phyloP scores from a whole-genome alignment of 148 eudicot species.

The Arctostaphylos glauca region DNA sequence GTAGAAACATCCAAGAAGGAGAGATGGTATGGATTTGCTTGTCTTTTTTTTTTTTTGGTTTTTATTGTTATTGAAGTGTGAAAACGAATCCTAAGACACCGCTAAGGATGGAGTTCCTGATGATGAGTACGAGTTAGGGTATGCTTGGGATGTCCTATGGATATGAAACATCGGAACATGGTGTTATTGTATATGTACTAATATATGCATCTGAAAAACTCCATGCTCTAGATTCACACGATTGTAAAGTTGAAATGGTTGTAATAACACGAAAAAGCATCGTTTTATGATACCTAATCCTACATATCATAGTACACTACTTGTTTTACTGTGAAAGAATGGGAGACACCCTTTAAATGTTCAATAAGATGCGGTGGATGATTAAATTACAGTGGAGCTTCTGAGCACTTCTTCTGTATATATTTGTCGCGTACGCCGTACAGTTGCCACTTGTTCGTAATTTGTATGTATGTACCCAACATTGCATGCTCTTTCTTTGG shows the following conservation, averaged over 20 bases:
- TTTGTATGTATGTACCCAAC: neutral
- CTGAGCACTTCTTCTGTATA: neutral
- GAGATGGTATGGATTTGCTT: slow-evolving; percentile 66
- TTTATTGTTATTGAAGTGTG: slow-evolving; percentile 3
- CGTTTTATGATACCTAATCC: neutral
- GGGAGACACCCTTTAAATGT: neutral
- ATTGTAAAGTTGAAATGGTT: neutral
- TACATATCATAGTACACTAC: neutral
- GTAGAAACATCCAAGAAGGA: slow-evolving; percentile 88
- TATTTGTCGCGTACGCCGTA: neutral
- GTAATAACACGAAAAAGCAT: too few relatives aligned
- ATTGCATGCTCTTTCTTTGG: neutral
- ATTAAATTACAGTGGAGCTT: neutral
- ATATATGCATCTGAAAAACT: neutral
- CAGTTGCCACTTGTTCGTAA: neutral
- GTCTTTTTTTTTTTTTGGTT: neutral
- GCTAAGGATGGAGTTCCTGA: neutral
- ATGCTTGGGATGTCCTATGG: slow-evolving; percentile 2
- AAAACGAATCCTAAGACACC: slow-evolving; percentile 10
- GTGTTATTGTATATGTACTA: slow-evolving; percentile 8
- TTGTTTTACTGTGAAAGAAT: neutral
- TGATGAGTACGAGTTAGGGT: neutral
- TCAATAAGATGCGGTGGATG: neutral
- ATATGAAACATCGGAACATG: neutral
- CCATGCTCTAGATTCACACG: neutral